These are phyloP conservation scores for Chlorella sp. DNA, from an alignment of 139 green algal species.

Conservation along the genomic window DNA sequence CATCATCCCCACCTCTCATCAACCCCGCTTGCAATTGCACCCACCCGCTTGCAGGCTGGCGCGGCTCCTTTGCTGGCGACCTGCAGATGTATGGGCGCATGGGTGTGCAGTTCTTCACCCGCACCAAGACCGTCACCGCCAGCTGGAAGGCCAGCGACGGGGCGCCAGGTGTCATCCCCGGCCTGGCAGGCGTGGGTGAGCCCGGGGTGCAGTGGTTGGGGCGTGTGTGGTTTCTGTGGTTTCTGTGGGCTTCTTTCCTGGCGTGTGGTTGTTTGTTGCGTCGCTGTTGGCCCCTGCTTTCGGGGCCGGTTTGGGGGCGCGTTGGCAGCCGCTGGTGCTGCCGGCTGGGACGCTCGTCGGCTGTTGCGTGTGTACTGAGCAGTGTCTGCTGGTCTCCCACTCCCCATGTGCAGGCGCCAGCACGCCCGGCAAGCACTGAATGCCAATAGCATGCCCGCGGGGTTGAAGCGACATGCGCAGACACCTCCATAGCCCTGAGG, in stretches of 20 bases:
- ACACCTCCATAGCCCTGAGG: not conserved
- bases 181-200: constrained; percentile 53
- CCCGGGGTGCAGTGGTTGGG: not conserved
- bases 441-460: too few species aligned
- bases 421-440: constrained; percentile 37
- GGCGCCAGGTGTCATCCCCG: constrained; percentile 33
- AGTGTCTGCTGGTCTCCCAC: not conserved
- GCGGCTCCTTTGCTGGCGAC: constrained; percentile 91
- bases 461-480: not conserved
- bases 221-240: too few species aligned
- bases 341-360: too few species aligned
- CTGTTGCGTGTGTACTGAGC: not conserved
- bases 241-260: not conserved
- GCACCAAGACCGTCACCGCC: constrained; percentile 94
- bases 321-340: too few species aligned
- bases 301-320: too few species aligned
- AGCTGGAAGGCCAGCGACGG: constrained; percentile 69
- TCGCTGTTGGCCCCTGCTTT: too few species aligned
- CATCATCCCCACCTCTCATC: not conserved
- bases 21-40: not conserved
- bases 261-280: too few species aligned
- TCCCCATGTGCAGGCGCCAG: not conserved
- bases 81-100: constrained; percentile 74
- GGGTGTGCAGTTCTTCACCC: constrained; percentile 87
- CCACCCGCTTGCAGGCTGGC: constrained; percentile 61